phyloP scores from a whole-genome alignment of 371 early-diverging fungal genomes.

The Mucor plumbeus region DNA sequence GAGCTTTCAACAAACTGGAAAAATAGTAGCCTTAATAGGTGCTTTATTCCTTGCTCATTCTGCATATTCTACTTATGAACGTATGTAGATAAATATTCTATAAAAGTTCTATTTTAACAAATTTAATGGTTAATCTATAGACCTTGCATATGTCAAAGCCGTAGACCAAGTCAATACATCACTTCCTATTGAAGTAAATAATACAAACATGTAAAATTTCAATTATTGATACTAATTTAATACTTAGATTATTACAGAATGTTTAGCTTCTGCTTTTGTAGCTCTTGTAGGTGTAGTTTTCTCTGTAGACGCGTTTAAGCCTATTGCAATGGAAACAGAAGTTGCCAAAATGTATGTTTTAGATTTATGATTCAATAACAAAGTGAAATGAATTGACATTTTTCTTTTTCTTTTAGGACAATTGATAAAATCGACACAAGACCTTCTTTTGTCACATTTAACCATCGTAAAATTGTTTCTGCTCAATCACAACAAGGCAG shows the following conservation, averaged over 20 bases:
- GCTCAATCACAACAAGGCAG: conserved; percentile 41
- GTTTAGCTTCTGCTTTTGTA: conserved; percentile 44
- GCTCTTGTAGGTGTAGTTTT: conserved; percentile 48
- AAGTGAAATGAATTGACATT: not conserved
- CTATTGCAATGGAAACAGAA: conserved; percentile 65
- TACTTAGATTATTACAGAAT: conserved; percentile 45
- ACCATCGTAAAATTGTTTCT: conserved; percentile 58
- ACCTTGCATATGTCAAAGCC: conserved; percentile 71
- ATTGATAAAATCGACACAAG: conserved; percentile 70
- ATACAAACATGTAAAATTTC: not conserved
- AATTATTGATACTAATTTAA: not conserved
- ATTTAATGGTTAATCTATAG: conserved; percentile 27
- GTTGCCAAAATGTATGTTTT: conserved; percentile 65
- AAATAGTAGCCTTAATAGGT: conserved; percentile 56
- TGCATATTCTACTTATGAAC: conserved; percentile 75
- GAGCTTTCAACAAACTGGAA: conserved; percentile 47
- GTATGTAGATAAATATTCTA: conserved; percentile 38
- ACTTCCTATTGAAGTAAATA: conserved; percentile 67
- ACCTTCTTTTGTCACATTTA: conserved; percentile 67
- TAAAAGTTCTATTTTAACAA: no score
- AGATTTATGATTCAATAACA: not conserved
- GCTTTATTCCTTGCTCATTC: conserved; percentile 65
- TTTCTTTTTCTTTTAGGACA: conserved; percentile 47
- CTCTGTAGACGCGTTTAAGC: conserved; percentile 64
- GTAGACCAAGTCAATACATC: conserved; percentile 57